Base-by-base conservation (phyloP, 805 yeast genomes). In the Blastobotrys muscicola region DNA sequence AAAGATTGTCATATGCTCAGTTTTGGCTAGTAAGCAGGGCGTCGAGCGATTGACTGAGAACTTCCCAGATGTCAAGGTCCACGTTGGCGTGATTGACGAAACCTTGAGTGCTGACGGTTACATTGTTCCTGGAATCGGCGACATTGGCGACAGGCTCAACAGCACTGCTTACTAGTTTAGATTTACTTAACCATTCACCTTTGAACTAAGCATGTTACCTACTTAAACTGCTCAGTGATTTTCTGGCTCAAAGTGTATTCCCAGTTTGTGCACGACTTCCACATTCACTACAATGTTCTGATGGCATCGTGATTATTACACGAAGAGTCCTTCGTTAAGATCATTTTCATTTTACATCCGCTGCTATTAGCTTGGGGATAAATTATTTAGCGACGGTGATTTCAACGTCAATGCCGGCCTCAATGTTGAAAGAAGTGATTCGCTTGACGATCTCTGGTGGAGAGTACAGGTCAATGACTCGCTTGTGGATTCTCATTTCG, bases 401-500 rank as follows among this genome's bases (percentile, higher is more conserved):
- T 45, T 59, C 62, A 65, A 90, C 92, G 79, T 89, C 95, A 67
- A 90, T 97, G 84, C 97, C 97, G 65, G 97, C 95, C 78, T 87
- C 95, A 70, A 90, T 82, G 76, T 95, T 85, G 82, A 87, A 83
- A 70, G 89, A 89, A 64, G 97, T 89, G 76, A 90, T 86, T 75
- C 82, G 84, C 84, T 84, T 87, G 72, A 90, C 95, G 59, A 80
- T 71, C 56, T 77, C 74, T 67, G 95, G 85, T 72, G 97, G 95
- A 58, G 97, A 95, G 75, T 85, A 90, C 72, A 92, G 80, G 77
- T 89, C 96, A 67, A 92, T 86, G 73, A 86, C 83, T 77, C 99
- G 89, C 94, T 92, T 92, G 95, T 92, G 98, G 80, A 92, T 87
- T 84, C 97, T 90, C 95, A 92, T 84, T 80, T 92, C 98, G 74